Base-by-base conservation (phyloP, 1,139 yeast species). In the Taphrina betulina region DNA sequence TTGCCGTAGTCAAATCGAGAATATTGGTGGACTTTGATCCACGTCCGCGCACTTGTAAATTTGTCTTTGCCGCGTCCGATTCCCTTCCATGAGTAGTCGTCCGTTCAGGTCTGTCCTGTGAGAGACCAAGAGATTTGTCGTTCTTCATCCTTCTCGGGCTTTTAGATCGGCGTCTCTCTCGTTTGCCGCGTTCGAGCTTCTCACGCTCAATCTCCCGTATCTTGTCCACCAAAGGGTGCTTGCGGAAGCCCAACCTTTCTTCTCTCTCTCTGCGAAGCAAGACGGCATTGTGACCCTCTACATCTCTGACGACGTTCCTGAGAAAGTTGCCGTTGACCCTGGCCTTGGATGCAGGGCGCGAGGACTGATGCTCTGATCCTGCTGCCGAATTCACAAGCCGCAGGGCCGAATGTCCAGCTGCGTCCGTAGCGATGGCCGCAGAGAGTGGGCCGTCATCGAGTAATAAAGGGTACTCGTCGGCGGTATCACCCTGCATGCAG, bases 371-470 rank as follows among this genome's bases (percentile, higher is more conserved):
- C 16, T 24, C 35, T 12, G 17, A 14, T 7, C 10, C 7, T 19
- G 26, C 29, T 12, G 23, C 17, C 28, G 5, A 19, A 12, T 28
- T 28, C 17, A n/a, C 22, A 7, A 2, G 29, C 12, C 12, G 2
- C 20, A 2, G 23, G 14, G 4, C 17, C 33, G 37, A 26, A 26
- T 7, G 7, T 26, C 31, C 12, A 7, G 45, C 17, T 3, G 54
- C 46, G 12, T 50, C 54, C 37, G 36, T 41, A n/a, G 54, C 54
- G 7, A 16, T 23, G 16, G 36, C 33, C 2, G 35, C 28, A 10
- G 45, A 24, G 14, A 29, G 14, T 10, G 35, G 40, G 36, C 54
- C 54, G 20, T 50, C 54, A 14, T 50, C 54, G 3, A 33, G 33
- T 26, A 50, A 28, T 1, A 50, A 26, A 14, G 54, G 54, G 10